phyloP scores from a whole-genome alignment of 2,329 filamentous ascomycete genomes.

The Neonectria coccinea region DNA sequence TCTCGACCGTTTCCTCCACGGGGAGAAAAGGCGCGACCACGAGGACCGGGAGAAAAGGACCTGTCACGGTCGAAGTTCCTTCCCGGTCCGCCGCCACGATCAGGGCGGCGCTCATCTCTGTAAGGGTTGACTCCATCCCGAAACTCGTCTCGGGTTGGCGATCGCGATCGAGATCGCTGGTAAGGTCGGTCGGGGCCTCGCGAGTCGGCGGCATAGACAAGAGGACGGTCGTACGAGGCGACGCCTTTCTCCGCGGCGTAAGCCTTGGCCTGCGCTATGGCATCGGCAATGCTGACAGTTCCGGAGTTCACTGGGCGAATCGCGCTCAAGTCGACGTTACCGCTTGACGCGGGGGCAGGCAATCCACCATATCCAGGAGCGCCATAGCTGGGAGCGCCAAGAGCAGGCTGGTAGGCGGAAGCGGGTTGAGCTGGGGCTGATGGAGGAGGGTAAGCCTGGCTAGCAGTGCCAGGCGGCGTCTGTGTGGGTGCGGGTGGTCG shows the following conservation, averaged over 20 bases:
- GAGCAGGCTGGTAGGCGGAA: conserved; percentile 54
- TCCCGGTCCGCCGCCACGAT: conserved; percentile 52
- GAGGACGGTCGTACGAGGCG: conserved; percentile 69
- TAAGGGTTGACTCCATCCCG: conserved; percentile 85
- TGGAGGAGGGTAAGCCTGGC: conserved; percentile 55
- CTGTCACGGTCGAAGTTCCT: conserved; percentile 69
- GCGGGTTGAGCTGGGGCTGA: conserved; percentile 51
- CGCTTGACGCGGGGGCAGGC: conserved; percentile 77
- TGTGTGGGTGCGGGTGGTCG: conserved; percentile 58
- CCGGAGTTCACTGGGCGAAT: conserved; percentile 85
- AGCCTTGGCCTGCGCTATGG: conserved; percentile 85
- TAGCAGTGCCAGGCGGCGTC: conserved; percentile 53
- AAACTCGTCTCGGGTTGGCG: conserved; percentile 77
- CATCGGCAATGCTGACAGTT: conserved; percentile 85
- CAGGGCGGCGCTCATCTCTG: conserved; percentile 83
- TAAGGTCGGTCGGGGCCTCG: conserved; percentile 61
- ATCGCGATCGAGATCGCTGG: conserved; percentile 77
- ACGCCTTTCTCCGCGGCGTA: conserved; percentile 85
- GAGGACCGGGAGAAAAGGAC: conserved; percentile 75
- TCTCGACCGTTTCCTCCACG: conserved; percentile 65
- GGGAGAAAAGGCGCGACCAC: conserved; percentile 71
- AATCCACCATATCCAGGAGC: conserved; percentile 58
- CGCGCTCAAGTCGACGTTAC: conserved; percentile 82
- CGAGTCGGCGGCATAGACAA: conserved; percentile 56
- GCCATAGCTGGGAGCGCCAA: conserved; percentile 42